phyloP scores from a whole-genome alignment of 2,329 filamentous ascomycete genomes.

The Cephalotrichum gorgonifer region DNA sequence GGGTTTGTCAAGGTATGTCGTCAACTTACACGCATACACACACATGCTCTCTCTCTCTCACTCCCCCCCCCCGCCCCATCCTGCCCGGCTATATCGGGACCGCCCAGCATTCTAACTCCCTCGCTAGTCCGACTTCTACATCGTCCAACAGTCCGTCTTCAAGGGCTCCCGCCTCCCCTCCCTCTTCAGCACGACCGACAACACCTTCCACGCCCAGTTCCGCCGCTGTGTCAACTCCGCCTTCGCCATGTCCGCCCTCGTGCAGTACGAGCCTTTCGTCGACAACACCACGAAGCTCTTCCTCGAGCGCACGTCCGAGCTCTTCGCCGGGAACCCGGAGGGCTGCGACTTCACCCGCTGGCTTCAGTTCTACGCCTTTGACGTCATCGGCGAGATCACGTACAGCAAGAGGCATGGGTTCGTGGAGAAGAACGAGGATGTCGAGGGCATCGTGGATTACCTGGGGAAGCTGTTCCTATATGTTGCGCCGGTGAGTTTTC shows the following conservation, averaged over 20 bases:
- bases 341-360: slow-evolving; percentile 57
- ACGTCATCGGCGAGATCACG: slow-evolving; percentile 69
- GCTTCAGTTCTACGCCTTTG: slow-evolving; percentile 75
- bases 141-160: slow-evolving; percentile 63
- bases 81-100: too few relatives aligned
- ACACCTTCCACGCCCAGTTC: slow-evolving; percentile 65
- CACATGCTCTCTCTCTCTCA: background rate
- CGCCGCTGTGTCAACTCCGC: slow-evolving; percentile 65
- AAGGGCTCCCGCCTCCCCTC: slow-evolving; percentile 59
- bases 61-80: background rate
- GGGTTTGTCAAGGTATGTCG: slow-evolving; percentile 66
- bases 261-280: slow-evolving; percentile 73
- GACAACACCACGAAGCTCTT: slow-evolving; percentile 66
- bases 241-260: slow-evolving; percentile 67
- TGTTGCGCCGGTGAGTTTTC: slow-evolving; percentile 50
- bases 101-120: background rate
- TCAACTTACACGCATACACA: too few relatives aligned
- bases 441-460: slow-evolving; percentile 63
- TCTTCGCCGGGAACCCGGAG: slow-evolving; percentile 35
- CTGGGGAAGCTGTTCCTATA: slow-evolving; percentile 57
- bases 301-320: slow-evolving; percentile 47
- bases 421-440: slow-evolving; percentile 62
- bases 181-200: slow-evolving; percentile 67
- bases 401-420: slow-evolving; percentile 70
- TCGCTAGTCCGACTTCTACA: slow-evolving; percentile 64